Percentiles rank a stretch among this genome's conserved stretches.
Evolutionary conservation across 2,329 filamentous ascomycete species (phyloP).

Genomic region (Xylariaceae sp.): DNA sequence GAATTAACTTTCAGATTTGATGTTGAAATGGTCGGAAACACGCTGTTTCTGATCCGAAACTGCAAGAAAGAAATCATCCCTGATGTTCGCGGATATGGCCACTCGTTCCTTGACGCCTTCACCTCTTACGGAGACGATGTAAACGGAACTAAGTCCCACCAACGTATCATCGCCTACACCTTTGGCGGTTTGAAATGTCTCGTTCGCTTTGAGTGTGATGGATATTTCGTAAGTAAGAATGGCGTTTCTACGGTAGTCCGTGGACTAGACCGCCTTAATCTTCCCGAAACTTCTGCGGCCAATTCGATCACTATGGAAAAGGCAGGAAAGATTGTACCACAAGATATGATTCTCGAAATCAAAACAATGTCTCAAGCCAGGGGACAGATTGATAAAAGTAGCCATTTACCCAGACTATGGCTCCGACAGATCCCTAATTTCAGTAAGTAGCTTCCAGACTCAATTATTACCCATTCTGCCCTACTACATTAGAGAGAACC

Average conservation of each 20-base stretch:
- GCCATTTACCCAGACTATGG: slow-evolving; percentile 31
- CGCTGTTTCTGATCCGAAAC: slow-evolving; percentile 30
- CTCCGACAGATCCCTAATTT: slow-evolving; percentile 30
- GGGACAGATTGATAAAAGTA: slow-evolving; percentile 17
- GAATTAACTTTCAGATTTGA: slow-evolving; percentile 30
- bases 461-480: no score
- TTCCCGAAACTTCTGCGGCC: background rate
- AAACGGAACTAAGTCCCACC: slow-evolving; percentile 26
- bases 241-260: slow-evolving; percentile 2
- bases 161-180: slow-evolving; percentile 30
- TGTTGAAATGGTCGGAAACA: slow-evolving; percentile 30
- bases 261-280: background rate
- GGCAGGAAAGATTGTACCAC: slow-evolving; percentile 16
- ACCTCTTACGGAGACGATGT: slow-evolving; percentile 16
- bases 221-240: slow-evolving; percentile 7
- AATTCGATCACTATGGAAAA: slow-evolving; percentile 7
- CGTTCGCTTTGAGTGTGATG: slow-evolving; percentile 32
- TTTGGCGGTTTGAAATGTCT: slow-evolving; percentile 28
- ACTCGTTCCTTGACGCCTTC: slow-evolving; percentile 30
- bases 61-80: slow-evolving; percentile 24
- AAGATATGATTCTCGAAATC: slow-evolving; percentile 28
- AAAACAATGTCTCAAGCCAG: slow-evolving; percentile 25
- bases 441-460: no score
- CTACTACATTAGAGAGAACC: no score
- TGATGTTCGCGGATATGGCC: slow-evolving; percentile 27